Conservation (phyloP, 2,329 filamentous ascomycete species). For the Diaporthe sp. region DNA sequence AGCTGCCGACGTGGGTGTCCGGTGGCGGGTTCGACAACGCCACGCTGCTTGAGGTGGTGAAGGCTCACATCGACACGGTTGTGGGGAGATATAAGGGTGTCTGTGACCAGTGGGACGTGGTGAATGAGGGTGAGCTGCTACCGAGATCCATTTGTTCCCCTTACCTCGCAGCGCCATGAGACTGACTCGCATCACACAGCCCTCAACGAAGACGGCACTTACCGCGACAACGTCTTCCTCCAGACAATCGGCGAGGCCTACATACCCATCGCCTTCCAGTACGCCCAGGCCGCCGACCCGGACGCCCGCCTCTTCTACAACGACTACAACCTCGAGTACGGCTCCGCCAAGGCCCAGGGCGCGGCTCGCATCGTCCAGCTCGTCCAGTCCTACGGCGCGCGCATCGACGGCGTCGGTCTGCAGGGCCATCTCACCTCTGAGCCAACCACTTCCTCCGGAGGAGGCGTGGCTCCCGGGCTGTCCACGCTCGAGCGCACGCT, state of each 20-base stretch:
- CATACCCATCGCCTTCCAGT: conserved; percentile 60
- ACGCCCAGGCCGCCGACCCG: conserved; percentile 56
- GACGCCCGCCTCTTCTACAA: conserved; percentile 65
- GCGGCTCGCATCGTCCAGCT: conserved; percentile 46
- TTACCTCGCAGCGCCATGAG: neutral
- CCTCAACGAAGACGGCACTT: conserved; percentile 61
- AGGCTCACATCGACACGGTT: conserved; percentile 61
- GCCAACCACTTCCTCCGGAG: conserved; percentile 45
- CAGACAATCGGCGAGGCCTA: conserved; percentile 60
- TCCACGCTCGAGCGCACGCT: conserved; percentile 49
- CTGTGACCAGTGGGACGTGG: conserved; percentile 64
- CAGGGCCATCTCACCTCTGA: conserved; percentile 62
- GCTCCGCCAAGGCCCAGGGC: conserved; percentile 45
- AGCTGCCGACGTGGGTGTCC: conserved; percentile 63
- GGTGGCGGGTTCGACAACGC: conserved; percentile 58
- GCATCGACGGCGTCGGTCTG: conserved; percentile 63
- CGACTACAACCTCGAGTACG: conserved; percentile 61
- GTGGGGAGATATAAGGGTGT: conserved; percentile 55
- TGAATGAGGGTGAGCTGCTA: conserved; percentile 56
- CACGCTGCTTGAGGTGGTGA: conserved; percentile 61
- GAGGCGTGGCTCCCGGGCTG: conserved; percentile 38
- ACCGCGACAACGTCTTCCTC: conserved; percentile 57
- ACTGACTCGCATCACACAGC: conserved; percentile 35
- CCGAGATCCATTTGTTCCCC: neutral
- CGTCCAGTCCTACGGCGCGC: conserved; percentile 47